Evolutionary conservation across 352 stramenopile genomes (phyloP).

Genomic region (Phytophthora aleatoria): DNA sequence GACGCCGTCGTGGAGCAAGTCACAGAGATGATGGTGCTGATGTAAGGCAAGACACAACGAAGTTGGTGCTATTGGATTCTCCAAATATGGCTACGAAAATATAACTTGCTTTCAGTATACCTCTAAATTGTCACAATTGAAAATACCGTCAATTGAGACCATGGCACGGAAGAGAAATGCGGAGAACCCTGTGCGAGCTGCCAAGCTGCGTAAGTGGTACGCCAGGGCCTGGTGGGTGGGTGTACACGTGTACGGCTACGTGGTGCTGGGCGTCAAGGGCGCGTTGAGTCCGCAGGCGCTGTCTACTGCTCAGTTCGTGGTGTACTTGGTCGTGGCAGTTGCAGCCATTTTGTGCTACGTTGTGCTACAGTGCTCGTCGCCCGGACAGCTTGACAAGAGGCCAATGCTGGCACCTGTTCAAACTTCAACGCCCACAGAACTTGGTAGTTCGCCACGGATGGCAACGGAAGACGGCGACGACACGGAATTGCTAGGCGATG

Average conservation of each 20-base stretch:
- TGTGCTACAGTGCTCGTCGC: slow-evolving; percentile 62
- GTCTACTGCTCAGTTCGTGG: slow-evolving; percentile 46
- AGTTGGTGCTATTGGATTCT: not conserved
- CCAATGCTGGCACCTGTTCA: slow-evolving; percentile 25
- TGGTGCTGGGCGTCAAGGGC: slow-evolving; percentile 46
- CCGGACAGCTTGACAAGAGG: slow-evolving; percentile 55
- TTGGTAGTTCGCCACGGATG: slow-evolving; percentile 14
- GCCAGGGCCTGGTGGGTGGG: slow-evolving; percentile 71
- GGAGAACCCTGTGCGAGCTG: slow-evolving; percentile 35
- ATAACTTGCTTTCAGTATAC: slow-evolving; percentile 27
- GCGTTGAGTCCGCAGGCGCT: slow-evolving; percentile 35
- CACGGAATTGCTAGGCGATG: slow-evolving; percentile 37
- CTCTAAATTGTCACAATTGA: slow-evolving; percentile 12
- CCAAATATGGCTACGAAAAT: slow-evolving; percentile 25
- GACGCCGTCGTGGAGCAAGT: slow-evolving; percentile 33
- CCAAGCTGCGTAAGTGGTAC: slow-evolving; percentile 63
- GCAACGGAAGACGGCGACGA: slow-evolving; percentile 34
- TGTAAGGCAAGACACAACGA: slow-evolving; percentile 12
- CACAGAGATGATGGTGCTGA: slow-evolving; percentile 41
- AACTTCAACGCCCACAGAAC: slow-evolving; percentile 2
- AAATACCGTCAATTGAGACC: slow-evolving; percentile 5
- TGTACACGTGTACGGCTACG: slow-evolving; percentile 70
- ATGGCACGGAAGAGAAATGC: slow-evolving; percentile 34
- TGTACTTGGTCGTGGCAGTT: slow-evolving; percentile 42
- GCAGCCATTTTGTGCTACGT: slow-evolving; percentile 53